phyloP scores from a whole-genome alignment of 768 basidiomycete species.

The Cubamyces sp. region DNA sequence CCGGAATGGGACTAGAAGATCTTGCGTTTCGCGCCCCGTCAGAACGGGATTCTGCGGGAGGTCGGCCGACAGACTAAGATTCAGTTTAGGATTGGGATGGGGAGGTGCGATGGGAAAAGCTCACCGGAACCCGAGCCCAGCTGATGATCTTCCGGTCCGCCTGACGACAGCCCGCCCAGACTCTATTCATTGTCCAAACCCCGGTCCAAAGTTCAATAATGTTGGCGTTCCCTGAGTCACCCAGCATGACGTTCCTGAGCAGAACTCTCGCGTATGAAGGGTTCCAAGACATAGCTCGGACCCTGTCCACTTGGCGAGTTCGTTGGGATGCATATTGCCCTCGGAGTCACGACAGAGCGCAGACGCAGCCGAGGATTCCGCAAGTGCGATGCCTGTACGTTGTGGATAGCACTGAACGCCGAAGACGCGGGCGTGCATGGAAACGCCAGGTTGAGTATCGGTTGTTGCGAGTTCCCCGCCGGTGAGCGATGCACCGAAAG shows the following conservation, averaged over 20 bases:
- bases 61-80: conserved; percentile 17
- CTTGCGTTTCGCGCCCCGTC: conserved; percentile 14
- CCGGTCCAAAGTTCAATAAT: conserved; percentile 10
- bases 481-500: not conserved
- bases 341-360: not conserved
- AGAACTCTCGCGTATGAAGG: conserved; percentile 2
- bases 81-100: conserved; percentile 24
- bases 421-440: not conserved
- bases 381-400: not conserved
- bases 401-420: not conserved
- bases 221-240: conserved; percentile 15
- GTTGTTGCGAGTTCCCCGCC: not conserved
- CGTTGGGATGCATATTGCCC: not conserved
- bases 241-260: conserved; percentile 10
- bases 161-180: conserved; percentile 18
- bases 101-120: conserved; percentile 4
- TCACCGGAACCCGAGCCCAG: conserved; percentile 23
- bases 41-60: conserved; percentile 17
- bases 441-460: not conserved
- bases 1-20: conserved; percentile 15
- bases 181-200: conserved; percentile 3
- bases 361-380: not conserved
- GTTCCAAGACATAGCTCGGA: conserved; percentile 2
- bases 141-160: conserved; percentile 26
- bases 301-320: not conserved